phyloP scores from a whole-genome alignment of 2,329 filamentous ascomycete species.

The Zasmidium cellare region DNA sequence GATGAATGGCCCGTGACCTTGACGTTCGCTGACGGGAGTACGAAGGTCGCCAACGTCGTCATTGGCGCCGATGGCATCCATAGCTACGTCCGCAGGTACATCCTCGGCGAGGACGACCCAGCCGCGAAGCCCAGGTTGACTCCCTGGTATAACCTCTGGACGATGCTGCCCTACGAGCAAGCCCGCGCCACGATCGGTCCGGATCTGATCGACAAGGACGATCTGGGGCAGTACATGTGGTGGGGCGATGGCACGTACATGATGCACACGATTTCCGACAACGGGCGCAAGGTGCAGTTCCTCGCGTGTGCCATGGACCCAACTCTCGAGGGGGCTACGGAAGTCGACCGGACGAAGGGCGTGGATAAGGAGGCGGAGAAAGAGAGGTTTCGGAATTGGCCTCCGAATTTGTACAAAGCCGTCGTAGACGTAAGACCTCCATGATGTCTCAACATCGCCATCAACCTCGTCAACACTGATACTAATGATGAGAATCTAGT shows the following conservation, averaged over 20 bases:
- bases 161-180: conserved; percentile 16
- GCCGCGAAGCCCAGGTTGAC: conserved; percentile 10
- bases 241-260: conserved; percentile 14
- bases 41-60: conserved; percentile 9
- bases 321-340: not conserved
- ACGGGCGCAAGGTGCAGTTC: conserved; percentile 13
- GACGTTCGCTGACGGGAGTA: conserved; percentile 7
- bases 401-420: conserved; percentile 8
- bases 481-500: too few species aligned
- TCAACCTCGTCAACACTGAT: too few species aligned
- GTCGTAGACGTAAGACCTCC: conserved; percentile 3
- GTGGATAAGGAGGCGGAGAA: conserved; percentile 8
- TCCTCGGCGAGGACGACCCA: conserved; percentile 15
- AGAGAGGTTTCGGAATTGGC: conserved; percentile 6
- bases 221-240: conserved; percentile 14
- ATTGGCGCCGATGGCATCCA: conserved; percentile 19
- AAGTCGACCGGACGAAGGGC: conserved; percentile 13
- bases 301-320: conserved; percentile 1
- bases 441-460: too few species aligned
- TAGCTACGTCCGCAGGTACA: conserved; percentile 9
- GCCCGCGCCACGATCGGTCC: conserved; percentile 7
- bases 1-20: conserved; percentile 2
- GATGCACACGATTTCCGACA: conserved; percentile 16
- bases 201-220: conserved; percentile 8
- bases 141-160: conserved; percentile 11